These are phyloP conservation scores for Chlamydomonas applanata DNA, from an alignment of 139 green algal genomes.

Conservation along the genomic window DNA sequence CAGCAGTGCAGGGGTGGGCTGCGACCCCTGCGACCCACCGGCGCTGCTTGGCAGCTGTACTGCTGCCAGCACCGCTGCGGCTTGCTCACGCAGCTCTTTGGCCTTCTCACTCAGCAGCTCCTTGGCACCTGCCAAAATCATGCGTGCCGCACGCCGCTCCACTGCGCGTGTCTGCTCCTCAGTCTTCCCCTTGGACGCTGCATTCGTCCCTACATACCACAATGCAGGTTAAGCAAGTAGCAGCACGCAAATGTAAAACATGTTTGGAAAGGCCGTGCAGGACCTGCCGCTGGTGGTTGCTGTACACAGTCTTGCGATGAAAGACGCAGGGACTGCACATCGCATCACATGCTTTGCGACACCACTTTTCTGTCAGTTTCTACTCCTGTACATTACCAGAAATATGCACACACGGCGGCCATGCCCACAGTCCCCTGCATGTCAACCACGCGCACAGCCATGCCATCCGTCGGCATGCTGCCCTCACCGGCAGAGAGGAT, in stretches of 20 bases:
- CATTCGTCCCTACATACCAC: neutral
- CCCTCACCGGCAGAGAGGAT: constrained; percentile 8
- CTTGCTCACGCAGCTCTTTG: constrained; percentile 28
- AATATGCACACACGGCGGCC: too few species aligned
- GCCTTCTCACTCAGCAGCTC: constrained; percentile 43
- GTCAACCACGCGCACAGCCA: neutral
- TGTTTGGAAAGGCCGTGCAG: too few species aligned
- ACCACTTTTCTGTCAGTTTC: neutral
- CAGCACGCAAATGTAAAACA: too few species aligned
- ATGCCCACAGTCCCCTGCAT: too few species aligned
- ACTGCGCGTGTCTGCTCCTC: constrained; percentile 13
- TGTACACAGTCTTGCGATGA: too few species aligned
- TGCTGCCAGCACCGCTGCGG: neutral
- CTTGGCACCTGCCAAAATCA: constrained; percentile 45
- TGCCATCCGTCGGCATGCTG: too few species aligned
- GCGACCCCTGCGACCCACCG: neutral
- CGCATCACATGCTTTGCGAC: neutral
- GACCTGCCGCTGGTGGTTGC: too few species aligned
- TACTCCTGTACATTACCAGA: neutral
- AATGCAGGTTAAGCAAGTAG: too few species aligned
- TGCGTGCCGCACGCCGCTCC: constrained; percentile 36
- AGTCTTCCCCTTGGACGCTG: neutral
- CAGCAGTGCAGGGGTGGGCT: too few species aligned
- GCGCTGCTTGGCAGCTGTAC: neutral
- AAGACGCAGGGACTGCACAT: too few species aligned